phyloP scores from a whole-genome alignment of 1,284 basidiomycete species.

The Grifola frondosa region DNA sequence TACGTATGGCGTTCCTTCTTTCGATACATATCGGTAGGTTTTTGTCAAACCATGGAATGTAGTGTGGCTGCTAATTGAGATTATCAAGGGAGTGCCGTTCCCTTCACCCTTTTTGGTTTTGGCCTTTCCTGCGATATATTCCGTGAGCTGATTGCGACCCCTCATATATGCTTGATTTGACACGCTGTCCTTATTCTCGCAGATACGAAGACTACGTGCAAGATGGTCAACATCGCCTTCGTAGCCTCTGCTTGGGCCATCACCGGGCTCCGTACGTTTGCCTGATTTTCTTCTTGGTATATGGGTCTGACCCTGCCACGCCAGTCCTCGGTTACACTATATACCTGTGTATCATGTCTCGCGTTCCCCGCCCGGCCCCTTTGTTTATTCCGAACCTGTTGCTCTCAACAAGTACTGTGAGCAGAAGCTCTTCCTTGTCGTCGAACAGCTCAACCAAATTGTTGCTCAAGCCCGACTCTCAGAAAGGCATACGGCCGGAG shows the following conservation, averaged over 20 bases:
- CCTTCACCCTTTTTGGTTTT: conserved; percentile 36
- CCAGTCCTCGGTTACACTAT: conserved; percentile 34
- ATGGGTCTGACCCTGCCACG: not conserved
- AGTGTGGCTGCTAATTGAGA: too few relatives aligned
- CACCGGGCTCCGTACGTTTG: conserved; percentile 33
- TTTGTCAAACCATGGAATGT: not conserved
- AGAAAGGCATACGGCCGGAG: conserved; percentile 6
- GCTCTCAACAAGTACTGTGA: conserved; percentile 10
- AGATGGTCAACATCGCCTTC: conserved; percentile 32
- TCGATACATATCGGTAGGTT: conserved; percentile 38
- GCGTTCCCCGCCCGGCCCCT: conserved; percentile 27
- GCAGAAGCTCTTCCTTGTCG: conserved; percentile 13
- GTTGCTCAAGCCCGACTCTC: conserved; percentile 12
- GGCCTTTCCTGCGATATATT: conserved; percentile 42
- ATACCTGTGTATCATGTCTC: conserved; percentile 31
- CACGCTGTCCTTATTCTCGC: too few relatives aligned
- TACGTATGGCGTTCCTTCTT: conserved; percentile 38
- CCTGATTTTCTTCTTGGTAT: not conserved
- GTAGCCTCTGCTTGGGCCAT: conserved; percentile 40
- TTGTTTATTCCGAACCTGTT: conserved; percentile 23
- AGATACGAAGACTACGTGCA: conserved; percentile 38
- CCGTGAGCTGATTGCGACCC: conserved; percentile 36
- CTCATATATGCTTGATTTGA: too few relatives aligned
- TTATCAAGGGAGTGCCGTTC: conserved; percentile 27
- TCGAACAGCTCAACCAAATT: conserved; percentile 24